Evolutionary conservation across 1,284 basidiomycete species (phyloP), one percentile per base, ranked within the genome.

Genomic region (Moniliella sp.): DNA sequence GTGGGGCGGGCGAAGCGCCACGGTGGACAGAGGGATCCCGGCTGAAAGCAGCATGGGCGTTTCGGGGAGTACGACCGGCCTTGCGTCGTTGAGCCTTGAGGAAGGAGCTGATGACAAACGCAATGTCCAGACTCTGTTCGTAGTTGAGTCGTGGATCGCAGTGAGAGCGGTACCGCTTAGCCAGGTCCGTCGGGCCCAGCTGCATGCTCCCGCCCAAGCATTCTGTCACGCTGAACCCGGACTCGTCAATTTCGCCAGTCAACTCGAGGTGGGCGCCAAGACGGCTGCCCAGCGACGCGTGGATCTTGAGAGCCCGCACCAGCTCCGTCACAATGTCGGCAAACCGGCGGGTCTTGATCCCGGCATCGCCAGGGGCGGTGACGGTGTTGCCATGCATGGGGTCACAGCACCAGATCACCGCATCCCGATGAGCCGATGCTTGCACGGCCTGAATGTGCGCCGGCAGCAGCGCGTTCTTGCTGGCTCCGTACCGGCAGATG

Each of bases 201-300:
- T 67, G 62, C 68, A 71, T 71, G 21, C 65, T 67, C 3, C 69
- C 69, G 14, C 69, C 69, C 15, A 68, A 62, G 44, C 69, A 69
- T 45, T 71, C 69, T 2, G 69, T 71, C 42, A 97, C 88, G 42
- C 78, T 82, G 62, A 77, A 84, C 1, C 86, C 86, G 35, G 86
- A 75, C 5, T 81, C 78, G 43, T 81, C 82, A 33, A 91, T 66
- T 60, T 97, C 88, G 11, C 86, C 88, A 0, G 88, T 97, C 55
- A 97, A 76, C 63, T 97, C 88, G 26, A 97, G 72, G 57, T 82
- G 84, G 13, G 93, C 78, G n/a, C 88, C 88, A 1, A 94, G 67
- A 21, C 74, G 70, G 4, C 80, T 83, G 11, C 66, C 65, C 43
- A 69, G 70, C 26, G 68, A 64, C 4, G 70, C 62, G 58, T 93